Percentiles rank a stretch among this genome's conserved stretches.
phyloP scores from a whole-genome alignment of 768 basidiomycete species.

The Pulveroboletus sp. region DNA sequence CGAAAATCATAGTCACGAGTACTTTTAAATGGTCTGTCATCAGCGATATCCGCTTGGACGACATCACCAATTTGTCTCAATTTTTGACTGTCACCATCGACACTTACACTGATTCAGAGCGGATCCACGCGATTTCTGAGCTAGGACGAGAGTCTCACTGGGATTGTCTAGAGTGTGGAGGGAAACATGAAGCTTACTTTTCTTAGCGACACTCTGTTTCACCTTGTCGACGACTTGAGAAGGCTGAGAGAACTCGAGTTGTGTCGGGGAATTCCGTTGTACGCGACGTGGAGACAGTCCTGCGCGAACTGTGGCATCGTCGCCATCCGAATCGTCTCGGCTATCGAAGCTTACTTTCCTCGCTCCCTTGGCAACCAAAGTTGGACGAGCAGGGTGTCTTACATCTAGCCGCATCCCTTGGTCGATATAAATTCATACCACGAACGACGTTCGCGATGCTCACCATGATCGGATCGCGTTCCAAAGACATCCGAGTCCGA shows the following conservation, averaged over 20 bases:
- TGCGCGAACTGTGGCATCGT: conserved; percentile 12
- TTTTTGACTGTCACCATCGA: background rate
- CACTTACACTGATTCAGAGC: conserved; percentile 13
- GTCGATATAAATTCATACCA: background rate
- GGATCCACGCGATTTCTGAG: conserved; percentile 1
- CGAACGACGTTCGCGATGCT: background rate
- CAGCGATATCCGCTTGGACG: conserved; percentile 8
- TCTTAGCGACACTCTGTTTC: conserved; percentile 2
- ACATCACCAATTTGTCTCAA: background rate
- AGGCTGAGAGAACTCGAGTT: background rate
- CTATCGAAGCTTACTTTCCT: conserved; percentile 17
- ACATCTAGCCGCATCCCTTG: conserved; percentile 1
- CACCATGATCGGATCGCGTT: conserved; percentile 1
- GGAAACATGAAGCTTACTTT: conserved; percentile 1
- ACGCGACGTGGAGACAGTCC: conserved; percentile 2
- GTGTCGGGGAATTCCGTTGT: background rate
- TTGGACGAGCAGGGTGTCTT: background rate
- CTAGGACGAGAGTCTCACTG: conserved; percentile 1
- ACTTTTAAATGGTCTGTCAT: conserved; percentile 6
- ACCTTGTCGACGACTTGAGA: background rate
- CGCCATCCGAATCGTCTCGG: conserved; percentile 9
- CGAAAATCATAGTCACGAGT: background rate
- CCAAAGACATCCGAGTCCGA: conserved; percentile 11
- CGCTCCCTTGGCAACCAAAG: background rate
- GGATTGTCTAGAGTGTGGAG: background rate